Percentiles rank a stretch among this genome's conserved stretches.
Evolutionary conservation across 2,329 filamentous ascomycete genomes (phyloP).

Genomic region (Colletotrichum truncatum): DNA sequence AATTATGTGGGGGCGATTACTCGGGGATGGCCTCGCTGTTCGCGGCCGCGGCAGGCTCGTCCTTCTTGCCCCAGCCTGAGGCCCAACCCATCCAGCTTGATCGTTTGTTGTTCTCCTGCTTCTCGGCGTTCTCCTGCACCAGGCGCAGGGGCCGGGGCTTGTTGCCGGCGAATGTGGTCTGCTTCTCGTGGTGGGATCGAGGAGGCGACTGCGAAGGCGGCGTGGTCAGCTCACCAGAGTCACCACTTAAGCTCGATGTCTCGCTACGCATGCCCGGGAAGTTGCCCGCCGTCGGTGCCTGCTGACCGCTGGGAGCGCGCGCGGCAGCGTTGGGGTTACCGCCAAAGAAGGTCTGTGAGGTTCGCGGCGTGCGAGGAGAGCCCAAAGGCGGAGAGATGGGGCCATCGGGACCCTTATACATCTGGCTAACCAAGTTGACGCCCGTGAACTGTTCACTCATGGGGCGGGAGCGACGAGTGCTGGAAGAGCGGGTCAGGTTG

Average conservation of each 20-base stretch:
- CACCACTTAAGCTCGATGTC: conserved; percentile 72
- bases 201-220: conserved; percentile 64
- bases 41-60: conserved; percentile 44
- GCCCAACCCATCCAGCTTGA: conserved; percentile 74
- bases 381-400: conserved; percentile 68
- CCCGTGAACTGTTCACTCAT: conserved; percentile 71
- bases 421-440: conserved; percentile 82
- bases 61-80: conserved; percentile 58
- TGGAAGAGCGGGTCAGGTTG: conserved; percentile 62
- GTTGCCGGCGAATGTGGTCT: conserved; percentile 68
- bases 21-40: conserved; percentile 29
- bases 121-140: conserved; percentile 79
- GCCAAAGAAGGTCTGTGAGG: conserved; percentile 72
- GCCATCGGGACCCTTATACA: conserved; percentile 81
- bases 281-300: conserved; percentile 63
- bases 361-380: conserved; percentile 68
- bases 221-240: conserved; percentile 65
- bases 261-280: conserved; percentile 77
- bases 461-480: conserved; percentile 64
- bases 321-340: conserved; percentile 62
- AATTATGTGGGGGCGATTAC: conserved; percentile 20
- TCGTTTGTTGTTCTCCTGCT: conserved; percentile 63
- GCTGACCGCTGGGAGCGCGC: conserved; percentile 59
- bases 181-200: conserved; percentile 59
- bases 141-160: conserved; percentile 88